Evolutionary conservation across 176 grass and related monocot species (phyloP).

Genomic region (Eleusine indica): DNA sequence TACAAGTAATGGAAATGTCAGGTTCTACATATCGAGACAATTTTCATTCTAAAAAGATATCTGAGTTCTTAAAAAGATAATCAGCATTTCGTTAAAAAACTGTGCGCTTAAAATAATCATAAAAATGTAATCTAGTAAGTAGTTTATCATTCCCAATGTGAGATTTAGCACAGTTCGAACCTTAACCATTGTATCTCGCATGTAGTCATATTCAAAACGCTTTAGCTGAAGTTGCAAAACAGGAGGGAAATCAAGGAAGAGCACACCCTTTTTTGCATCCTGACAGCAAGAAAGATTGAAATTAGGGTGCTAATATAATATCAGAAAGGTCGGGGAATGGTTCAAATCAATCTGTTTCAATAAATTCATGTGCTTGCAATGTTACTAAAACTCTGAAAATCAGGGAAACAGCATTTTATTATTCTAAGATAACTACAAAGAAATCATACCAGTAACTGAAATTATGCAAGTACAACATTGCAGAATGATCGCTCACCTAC

Average conservation of each 20-base stretch:
- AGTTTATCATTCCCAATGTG: conserved; percentile 14
- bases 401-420: background rate
- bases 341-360: conserved; percentile 2
- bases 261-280: conserved; percentile 97
- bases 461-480: conserved; percentile 30
- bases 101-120: background rate
- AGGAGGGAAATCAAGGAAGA: conserved; percentile 97
- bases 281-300: conserved; percentile 48
- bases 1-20: conserved; percentile 21
- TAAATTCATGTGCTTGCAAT: conserved; percentile 11
- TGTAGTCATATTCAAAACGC: conserved; percentile 98
- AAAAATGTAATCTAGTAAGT: background rate
- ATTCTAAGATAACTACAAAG: background rate
- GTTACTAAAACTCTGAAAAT: conserved; percentile 6
- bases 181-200: conserved; percentile 98
- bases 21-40: conserved; percentile 1
- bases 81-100: conserved; percentile 11
- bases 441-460: background rate
- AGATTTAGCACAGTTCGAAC: conserved; percentile 44
- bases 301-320: conserved; percentile 34
- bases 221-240: conserved; percentile 99
- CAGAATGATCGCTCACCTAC: background rate
- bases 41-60: conserved; percentile 16
- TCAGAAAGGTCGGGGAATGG: conserved; percentile 16
- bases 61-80: background rate